A percentile compares a stretch with the other conserved stretches of the same genome.
These are phyloP conservation scores for Lizonia empirigonia DNA, from an alignment of 2,329 filamentous ascomycete genomes.

Conservation along the genomic window DNA sequence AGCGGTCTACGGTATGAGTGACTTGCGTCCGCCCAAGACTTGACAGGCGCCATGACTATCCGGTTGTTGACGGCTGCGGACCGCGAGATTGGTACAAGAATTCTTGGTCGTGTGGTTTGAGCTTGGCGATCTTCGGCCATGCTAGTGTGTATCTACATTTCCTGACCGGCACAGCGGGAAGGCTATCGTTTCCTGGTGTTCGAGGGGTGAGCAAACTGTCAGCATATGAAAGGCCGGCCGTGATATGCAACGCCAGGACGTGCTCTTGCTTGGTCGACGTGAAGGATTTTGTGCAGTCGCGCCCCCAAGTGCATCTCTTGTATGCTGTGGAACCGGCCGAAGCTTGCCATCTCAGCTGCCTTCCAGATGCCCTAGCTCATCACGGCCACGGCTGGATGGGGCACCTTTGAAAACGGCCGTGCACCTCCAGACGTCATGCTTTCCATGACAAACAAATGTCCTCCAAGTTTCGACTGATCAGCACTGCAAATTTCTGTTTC, in stretches of 20 bases:
- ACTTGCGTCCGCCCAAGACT: slow-evolving; percentile 10
- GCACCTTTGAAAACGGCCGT: slow-evolving; percentile 1
- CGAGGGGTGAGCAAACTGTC: slow-evolving; percentile 5
- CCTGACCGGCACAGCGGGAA: slow-evolving; percentile 6
- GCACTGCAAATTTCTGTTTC: not conserved
- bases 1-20: slow-evolving; percentile 10
- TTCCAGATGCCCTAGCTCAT: slow-evolving; percentile 12
- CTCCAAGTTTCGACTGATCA: slow-evolving; percentile 1
- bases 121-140: slow-evolving; percentile 2
- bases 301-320: slow-evolving; percentile 9
- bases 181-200: slow-evolving; percentile 4
- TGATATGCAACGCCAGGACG: slow-evolving; percentile 16
- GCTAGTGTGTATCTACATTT: slow-evolving; percentile 9
- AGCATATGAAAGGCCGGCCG: slow-evolving; percentile 12
- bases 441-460: not conserved
- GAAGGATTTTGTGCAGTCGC: slow-evolving; percentile 5
- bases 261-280: not conserved
- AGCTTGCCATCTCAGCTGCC: slow-evolving; percentile 10
- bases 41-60: slow-evolving; percentile 11
- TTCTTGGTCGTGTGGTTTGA: slow-evolving; percentile 8
- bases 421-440: slow-evolving; percentile 9
- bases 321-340: slow-evolving; percentile 9
- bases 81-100: slow-evolving; percentile 19
- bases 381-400: slow-evolving; percentile 1
- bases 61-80: not conserved